Evolutionary conservation across 768 basidiomycete genomes (phyloP).

Genomic region (Suillus alpinus): DNA sequence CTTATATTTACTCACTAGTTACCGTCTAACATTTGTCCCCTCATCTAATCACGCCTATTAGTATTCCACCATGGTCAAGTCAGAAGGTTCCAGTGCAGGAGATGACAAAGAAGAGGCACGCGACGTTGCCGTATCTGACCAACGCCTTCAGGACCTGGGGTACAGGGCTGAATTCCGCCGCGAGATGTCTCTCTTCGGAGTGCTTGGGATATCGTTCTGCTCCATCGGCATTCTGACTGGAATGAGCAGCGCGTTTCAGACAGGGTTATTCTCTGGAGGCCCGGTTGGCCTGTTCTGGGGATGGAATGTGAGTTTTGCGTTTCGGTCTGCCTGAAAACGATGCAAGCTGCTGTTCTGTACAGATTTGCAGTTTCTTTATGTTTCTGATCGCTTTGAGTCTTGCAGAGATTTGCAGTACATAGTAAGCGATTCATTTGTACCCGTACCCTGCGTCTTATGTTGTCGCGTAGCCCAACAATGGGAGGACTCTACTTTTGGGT

Average conservation of each 20-base stretch:
- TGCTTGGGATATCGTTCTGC: conserved; percentile 58
- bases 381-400: conserved; percentile 52
- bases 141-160: conserved; percentile 47
- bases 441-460: conserved; percentile 1
- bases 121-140: conserved; percentile 28
- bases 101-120: not conserved
- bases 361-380: conserved; percentile 61
- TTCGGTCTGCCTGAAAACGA: not conserved
- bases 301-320: conserved; percentile 46
- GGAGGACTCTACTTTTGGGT: conserved; percentile 65
- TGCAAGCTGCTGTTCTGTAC: not conserved
- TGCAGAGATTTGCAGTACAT: conserved; percentile 58
- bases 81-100: not conserved
- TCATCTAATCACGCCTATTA: not conserved
- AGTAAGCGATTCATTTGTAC: too few species aligned
- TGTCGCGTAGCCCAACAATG: conserved; percentile 43
- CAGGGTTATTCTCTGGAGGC: conserved; percentile 55
- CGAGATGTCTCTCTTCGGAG: conserved; percentile 58
- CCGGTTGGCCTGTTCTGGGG: conserved; percentile 61
- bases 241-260: conserved; percentile 60
- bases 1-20: not conserved
- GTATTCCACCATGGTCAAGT: not conserved
- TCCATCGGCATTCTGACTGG: conserved; percentile 61
- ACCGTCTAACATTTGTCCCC: not conserved
- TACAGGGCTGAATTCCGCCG: conserved; percentile 54